phyloP scores from a whole-genome alignment of 495 filamentous ascomycete species.

The Aspergillus kassunensis region DNA sequence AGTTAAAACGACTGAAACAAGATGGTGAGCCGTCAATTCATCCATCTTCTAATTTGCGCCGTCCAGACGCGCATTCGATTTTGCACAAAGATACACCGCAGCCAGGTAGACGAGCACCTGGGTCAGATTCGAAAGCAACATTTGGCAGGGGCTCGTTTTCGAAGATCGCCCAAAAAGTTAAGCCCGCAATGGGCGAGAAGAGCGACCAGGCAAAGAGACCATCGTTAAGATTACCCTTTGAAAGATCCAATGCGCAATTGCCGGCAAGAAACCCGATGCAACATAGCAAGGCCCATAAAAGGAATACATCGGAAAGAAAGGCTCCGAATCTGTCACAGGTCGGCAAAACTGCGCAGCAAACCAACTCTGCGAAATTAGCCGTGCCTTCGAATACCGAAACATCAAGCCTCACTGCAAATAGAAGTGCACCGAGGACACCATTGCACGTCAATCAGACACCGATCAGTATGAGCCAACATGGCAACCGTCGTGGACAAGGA shows the following conservation, averaged over 20 bases:
- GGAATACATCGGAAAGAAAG: slow-evolving; percentile 21
- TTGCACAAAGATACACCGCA: not conserved
- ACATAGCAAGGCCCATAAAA: slow-evolving; percentile 16
- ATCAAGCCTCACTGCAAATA: slow-evolving; percentile 28
- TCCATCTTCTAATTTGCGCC: not conserved
- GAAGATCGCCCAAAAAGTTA: slow-evolving; percentile 37
- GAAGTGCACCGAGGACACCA: slow-evolving; percentile 40
- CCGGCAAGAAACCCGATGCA: slow-evolving; percentile 7
- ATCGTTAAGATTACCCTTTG: slow-evolving; percentile 16
- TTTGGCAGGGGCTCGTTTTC: slow-evolving; percentile 28
- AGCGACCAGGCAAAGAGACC: slow-evolving; percentile 23
- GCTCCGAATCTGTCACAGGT: slow-evolving; percentile 16
- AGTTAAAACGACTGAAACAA: not conserved
- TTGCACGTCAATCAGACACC: slow-evolving; percentile 24
- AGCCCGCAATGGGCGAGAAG: slow-evolving; percentile 23
- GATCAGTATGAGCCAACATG: slow-evolving; percentile 21
- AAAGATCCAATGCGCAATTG: slow-evolving; percentile 12
- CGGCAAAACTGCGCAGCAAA: slow-evolving; percentile 10
- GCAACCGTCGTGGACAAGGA: slow-evolving; percentile 14
- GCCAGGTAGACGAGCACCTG: not conserved
- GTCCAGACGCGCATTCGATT: not conserved
- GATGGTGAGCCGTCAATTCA: not conserved
- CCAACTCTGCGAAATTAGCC: slow-evolving; percentile 11
- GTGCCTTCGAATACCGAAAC: slow-evolving; percentile 1
- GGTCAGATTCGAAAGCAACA: slow-evolving; percentile 12